Base-by-base conservation (phyloP, 164 flowering plant genomes). In the Sextonia rubra region DNA sequence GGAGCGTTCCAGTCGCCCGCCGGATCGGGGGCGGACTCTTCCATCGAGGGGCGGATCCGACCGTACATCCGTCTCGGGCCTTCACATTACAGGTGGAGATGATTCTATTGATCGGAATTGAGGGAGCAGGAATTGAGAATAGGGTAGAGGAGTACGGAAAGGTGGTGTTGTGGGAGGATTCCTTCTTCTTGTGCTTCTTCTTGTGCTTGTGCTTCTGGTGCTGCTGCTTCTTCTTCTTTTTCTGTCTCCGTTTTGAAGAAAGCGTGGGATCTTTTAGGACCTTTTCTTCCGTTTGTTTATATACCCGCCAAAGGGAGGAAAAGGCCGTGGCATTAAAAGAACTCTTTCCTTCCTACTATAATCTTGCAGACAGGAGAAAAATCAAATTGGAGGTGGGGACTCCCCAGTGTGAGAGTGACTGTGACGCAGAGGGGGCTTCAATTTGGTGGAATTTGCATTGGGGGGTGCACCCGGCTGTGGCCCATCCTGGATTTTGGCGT, bases 21-120 rank as follows among this genome's bases (percentile, higher is more conserved):
- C 44, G 44, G 44, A 78, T 81, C 93, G 79, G 85, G 67, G 32
- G 80, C 76, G 15, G 84, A 72, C 73, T 88, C 90, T 67, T 80
- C 85, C 78, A 82, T 77, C 15, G 64, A 75, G 17, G 80, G 79
- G 4, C 64, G 75, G 69, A 25, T 79, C 55, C 80, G 78, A 4
- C 90, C 88, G 87, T 86, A 87, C 81, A 82, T 22, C 73, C 87
- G 90, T 92, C 85, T 88, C 24, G 20, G n/a, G 65, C 49, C 61
- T 37, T 37, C 44, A 37, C 44, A 37, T 37, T 37, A 7, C 44
- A 37, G 1, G 8, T 8, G 44, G 44, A 37, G 44, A 8, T 7
- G 44, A 37, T 37, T 37, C 44, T 37, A 5, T 9, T 37, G 44
- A 37, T 37, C 44, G 44, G 44, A 8, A 4, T 18, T 52, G 24